These are phyloP conservation scores for Penicillium paradoxum DNA, from an alignment of 495 filamentous ascomycete genomes.

Conservation along the genomic window DNA sequence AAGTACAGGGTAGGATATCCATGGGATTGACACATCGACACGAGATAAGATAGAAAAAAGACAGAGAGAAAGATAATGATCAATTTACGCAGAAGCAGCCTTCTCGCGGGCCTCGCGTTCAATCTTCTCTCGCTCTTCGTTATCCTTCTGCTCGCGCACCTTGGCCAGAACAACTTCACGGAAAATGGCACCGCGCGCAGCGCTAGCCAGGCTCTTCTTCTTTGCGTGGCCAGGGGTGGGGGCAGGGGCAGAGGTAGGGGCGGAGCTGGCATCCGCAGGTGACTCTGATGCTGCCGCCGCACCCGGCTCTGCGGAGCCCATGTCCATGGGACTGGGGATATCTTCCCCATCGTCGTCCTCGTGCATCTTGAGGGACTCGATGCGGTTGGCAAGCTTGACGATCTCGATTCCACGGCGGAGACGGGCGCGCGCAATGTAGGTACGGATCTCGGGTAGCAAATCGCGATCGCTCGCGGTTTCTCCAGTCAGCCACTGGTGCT, in stretches of 20 bases:
- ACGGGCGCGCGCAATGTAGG: conserved; percentile 86
- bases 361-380: conserved; percentile 93
- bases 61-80: conserved; percentile 4
- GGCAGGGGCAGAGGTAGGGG: neutral
- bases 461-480: conserved; percentile 89
- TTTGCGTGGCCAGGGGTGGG: conserved; percentile 7
- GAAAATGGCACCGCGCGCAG: conserved; percentile 89
- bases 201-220: conserved; percentile 65
- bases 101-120: conserved; percentile 49
- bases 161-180: conserved; percentile 96
- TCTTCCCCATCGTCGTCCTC: conserved; percentile 83
- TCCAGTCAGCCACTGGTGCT: conserved; percentile 87
- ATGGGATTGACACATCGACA: conserved; percentile 5
- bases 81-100: conserved; percentile 26
- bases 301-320: conserved; percentile 26
- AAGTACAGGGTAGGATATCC: conserved; percentile 11
- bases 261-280: conserved; percentile 7
- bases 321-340: conserved; percentile 54
- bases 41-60: conserved; percentile 6
- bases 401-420: conserved; percentile 93
- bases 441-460: conserved; percentile 92
- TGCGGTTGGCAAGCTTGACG: conserved; percentile 94
- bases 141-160: conserved; percentile 86
- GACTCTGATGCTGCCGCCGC: neutral
- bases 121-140: conserved; percentile 67